Base-by-base conservation (phyloP, 306 rosid species). In the Quercus engelmannii region DNA sequence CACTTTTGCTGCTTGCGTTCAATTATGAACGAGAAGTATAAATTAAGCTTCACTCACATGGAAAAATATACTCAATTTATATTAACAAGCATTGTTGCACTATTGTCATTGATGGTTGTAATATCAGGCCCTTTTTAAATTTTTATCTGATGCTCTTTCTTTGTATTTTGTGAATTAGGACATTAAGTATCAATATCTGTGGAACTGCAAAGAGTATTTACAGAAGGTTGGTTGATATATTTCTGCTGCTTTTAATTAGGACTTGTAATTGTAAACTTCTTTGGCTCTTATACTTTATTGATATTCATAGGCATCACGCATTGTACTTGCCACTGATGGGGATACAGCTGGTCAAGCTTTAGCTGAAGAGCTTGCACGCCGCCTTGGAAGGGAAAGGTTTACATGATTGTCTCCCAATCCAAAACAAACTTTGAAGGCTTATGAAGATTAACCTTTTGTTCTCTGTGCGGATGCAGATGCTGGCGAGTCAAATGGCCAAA, bases 331-430 rank as follows among this genome's bases (percentile, higher is more conserved):
- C 77, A 95, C 99, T 82, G 99, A 95, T 78, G 99, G 92, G 70
- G 99, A 95, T 84, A 62, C 13, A 63, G 98, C 99, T 71, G 99
- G 98, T 87, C 99, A 95, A 87, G 98, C 99, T 79, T 86, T 95
- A 84, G 96, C 98, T 72, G 99, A 95, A 82, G 99, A 93, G 91
- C 94, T 95, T 84, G 99, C 99, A 74, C 97, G 99, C 46, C 98
- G 98, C 73, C 87, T 95, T 74, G 99, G 99, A 74, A 89, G 87
- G 87, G 99, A 93, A 79, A 95, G 92, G 99, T 95, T 81, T 71
- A 55, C 25, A 35, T 58, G 21, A 79, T 71, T 73, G 35, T 76
- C 46, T 79, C 72, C 35, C 72, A 78, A 65, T 68, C 51, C 11
- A 6, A 35, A 68, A 19, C 72, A 19, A 68, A 19, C 18, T 35